Base-by-base conservation (phyloP, 2,329 filamentous ascomycete species). In the Coniochaeta hoffmannii region DNA sequence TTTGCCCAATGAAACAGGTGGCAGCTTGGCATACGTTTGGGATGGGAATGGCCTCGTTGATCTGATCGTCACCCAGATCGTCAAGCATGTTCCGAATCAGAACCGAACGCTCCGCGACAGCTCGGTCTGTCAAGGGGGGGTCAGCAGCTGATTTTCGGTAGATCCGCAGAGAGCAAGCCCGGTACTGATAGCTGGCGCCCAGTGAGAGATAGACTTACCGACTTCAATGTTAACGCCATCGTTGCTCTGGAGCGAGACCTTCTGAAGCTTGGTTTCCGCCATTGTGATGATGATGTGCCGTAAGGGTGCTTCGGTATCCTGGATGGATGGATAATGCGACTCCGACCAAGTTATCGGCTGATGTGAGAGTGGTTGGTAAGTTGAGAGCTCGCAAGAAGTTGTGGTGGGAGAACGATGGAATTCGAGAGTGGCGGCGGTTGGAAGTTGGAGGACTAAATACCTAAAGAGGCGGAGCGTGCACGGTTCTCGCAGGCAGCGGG, bases 11-110 rank as follows among this genome's bases (percentile, higher is more conserved):
- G 36, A 51, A 56, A 36, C 53, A 54, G 44, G 59, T 44, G 60
- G 57, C 14, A 35, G 41, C 62, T 22, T n/a, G 79, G 63, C 73
- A 86, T 22, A 51, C 87, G 69, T 96, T 96, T 61, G 88, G 89
- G 60, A 96, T 92, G 9, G 94, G 93, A 54, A 99, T 93, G 2
- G 88, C 81, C 68, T 92, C 86, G 22, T 70, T 69, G 32, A 81
- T 71, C 22, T 69, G 68, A 63, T 81, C 72, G 24, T 87, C 86
- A 62, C 90, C 91, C 50, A 97, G 76, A 76, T 99, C 94, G 69
- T 96, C 92, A 49, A 99, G 82, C 87, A 99, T 87, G 80, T 97
- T 96, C 85, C 96, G 97, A 79, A 99, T 95, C 54, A 99, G 81
- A 66, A 97, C 85, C 3, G 90, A 96, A 62, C 93, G 89, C 78